Evolutionary conservation across 1,284 basidiomycete genomes (phyloP).

Genomic region (Sporisorium exsertum): DNA sequence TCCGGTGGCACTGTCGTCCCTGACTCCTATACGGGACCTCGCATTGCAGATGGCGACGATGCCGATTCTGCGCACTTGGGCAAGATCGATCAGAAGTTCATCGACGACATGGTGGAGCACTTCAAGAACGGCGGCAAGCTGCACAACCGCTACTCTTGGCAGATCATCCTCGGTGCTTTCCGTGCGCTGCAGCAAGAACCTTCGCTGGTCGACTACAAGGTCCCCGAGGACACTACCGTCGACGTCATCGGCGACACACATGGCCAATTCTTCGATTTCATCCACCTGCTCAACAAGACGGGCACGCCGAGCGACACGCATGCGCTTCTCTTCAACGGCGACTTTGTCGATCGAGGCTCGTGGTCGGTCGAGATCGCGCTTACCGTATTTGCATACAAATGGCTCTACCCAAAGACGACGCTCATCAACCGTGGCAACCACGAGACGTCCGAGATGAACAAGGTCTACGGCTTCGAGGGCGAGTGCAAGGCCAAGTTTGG

Average conservation of each 20-base stretch:
- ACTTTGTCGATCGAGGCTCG: constrained; percentile 87
- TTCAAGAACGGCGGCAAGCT: constrained; percentile 92
- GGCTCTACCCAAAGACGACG: constrained; percentile 71
- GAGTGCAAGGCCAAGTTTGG: constrained; percentile 79
- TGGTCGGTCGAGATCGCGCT: constrained; percentile 98
- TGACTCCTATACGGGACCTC: constrained; percentile 60
- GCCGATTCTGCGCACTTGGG: constrained; percentile 74
- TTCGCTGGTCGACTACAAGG: constrained; percentile 81
- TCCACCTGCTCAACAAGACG: constrained; percentile 87
- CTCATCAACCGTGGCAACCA: constrained; percentile 85
- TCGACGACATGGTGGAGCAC: constrained; percentile 86
- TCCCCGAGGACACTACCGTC: constrained; percentile 79
- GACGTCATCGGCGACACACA: constrained; percentile 65
- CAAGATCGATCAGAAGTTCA: constrained; percentile 76
- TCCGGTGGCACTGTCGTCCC: constrained; percentile 49
- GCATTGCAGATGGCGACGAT: constrained; percentile 44
- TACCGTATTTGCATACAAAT: constrained; percentile 95
- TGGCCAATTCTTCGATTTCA: constrained; percentile 84
- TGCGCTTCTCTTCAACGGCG: constrained; percentile 67
- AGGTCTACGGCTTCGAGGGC: constrained; percentile 83
- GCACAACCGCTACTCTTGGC: constrained; percentile 84
- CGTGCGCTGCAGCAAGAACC: constrained; percentile 81
- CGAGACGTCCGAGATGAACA: constrained; percentile 87
- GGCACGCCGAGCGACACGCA: constrained; percentile 71
- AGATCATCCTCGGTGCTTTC: constrained; percentile 90